phyloP scores from a whole-genome alignment of 768 basidiomycete genomes.

The Hortiboletus campestris region DNA sequence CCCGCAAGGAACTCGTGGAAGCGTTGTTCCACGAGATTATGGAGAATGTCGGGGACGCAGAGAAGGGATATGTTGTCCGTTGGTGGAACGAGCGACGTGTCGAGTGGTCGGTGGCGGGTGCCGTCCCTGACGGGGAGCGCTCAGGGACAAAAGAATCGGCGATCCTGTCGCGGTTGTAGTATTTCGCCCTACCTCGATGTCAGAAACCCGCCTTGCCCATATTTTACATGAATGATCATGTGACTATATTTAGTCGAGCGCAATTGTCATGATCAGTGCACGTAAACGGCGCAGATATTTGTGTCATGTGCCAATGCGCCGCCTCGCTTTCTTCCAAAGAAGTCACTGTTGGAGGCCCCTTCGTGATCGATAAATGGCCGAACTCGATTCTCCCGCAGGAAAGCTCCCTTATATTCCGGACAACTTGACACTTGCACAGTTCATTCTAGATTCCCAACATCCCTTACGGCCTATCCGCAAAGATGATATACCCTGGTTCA shows the following conservation, averaged over 20 bases:
- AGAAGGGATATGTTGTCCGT: constrained; percentile 61
- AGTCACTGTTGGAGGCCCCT: too few relatives aligned
- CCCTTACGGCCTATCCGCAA: constrained; percentile 28
- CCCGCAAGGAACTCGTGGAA: constrained; percentile 47
- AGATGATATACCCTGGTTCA: constrained; percentile 35
- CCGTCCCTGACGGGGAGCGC: not conserved
- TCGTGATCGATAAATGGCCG: constrained; percentile 20
- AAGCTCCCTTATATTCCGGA: constrained; percentile 37
- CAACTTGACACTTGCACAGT: constrained; percentile 37
- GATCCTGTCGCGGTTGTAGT: constrained; percentile 11
- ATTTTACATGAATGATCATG: too few relatives aligned
- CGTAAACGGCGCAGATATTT: not conserved
- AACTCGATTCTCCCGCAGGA: constrained; percentile 30
- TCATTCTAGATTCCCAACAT: constrained; percentile 37
- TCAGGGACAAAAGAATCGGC: not conserved
- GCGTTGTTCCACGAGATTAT: constrained; percentile 63
- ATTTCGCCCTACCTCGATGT: not conserved
- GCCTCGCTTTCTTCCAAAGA: not conserved
- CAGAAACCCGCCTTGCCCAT: too few relatives aligned
- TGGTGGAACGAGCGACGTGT: constrained; percentile 66
- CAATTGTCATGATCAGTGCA: too few relatives aligned
- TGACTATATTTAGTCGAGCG: too few relatives aligned
- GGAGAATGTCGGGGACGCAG: constrained; percentile 62
- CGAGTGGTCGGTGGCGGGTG: constrained; percentile 19
- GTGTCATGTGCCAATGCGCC: too few relatives aligned